A percentile compares a stretch with the other conserved stretches of the same genome.
These are phyloP conservation scores for Termitomyces sp. DNA, from an alignment of 768 basidiomycete species.

Conservation along the genomic window DNA sequence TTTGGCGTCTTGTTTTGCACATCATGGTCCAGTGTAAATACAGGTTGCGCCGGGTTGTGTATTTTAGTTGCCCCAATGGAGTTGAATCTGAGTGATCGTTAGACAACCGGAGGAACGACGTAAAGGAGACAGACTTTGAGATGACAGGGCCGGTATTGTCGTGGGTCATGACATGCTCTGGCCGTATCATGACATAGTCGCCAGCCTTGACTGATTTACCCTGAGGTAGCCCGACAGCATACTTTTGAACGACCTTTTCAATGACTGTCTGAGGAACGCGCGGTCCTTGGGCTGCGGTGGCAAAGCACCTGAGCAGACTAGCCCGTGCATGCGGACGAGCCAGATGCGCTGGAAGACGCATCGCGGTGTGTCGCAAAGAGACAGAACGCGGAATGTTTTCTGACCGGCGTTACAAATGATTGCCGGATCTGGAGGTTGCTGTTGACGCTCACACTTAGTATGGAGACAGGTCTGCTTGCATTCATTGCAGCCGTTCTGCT, in stretches of 20 bases:
- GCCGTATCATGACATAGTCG: slow-evolving; percentile 99
- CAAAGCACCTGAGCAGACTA: slow-evolving; percentile 17
- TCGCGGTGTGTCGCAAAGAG: neutral
- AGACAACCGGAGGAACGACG: neutral
- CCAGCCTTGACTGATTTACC: slow-evolving; percentile 84
- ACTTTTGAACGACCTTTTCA: slow-evolving; percentile 97
- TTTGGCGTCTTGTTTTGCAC: slow-evolving; percentile 92
- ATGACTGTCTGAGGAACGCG: slow-evolving; percentile 78
- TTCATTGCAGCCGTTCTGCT: slow-evolving; percentile 8
- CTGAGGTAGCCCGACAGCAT: slow-evolving; percentile 83
- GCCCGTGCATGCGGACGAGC: slow-evolving; percentile 3
- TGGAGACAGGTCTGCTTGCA: slow-evolving; percentile 3
- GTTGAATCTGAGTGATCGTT: slow-evolving; percentile 61
- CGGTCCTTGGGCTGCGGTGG: slow-evolving; percentile 20
- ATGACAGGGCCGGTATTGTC: slow-evolving; percentile 99
- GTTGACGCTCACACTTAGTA: neutral
- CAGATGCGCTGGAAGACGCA: slow-evolving; percentile 16
- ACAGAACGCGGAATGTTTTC: neutral
- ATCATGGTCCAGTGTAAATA: slow-evolving; percentile 97
- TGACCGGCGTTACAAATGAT: neutral
- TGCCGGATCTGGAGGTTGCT: neutral
- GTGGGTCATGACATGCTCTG: slow-evolving; percentile 97
- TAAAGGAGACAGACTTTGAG: slow-evolving; percentile 64
- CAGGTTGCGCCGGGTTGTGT: slow-evolving; percentile 74
- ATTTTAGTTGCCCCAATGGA: slow-evolving; percentile 89